Evolutionary conservation across 805 yeast species (phyloP).

Genomic region (Torulaspora delbrueckii): DNA sequence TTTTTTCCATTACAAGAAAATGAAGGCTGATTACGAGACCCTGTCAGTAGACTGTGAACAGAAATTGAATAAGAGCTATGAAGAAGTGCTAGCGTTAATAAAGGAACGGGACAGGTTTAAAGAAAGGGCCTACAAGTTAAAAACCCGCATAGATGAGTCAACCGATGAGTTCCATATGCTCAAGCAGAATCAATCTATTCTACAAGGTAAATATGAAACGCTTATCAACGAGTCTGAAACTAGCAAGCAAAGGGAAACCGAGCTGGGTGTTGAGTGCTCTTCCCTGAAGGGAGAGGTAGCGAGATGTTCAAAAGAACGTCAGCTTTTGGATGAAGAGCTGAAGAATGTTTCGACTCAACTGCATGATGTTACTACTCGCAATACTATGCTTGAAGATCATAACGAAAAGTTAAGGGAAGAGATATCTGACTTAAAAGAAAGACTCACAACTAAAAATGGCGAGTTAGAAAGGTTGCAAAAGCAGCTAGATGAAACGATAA

Average conservation of each 20-base stretch:
- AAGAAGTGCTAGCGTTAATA: constrained; percentile 3
- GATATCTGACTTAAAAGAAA: constrained; percentile 4
- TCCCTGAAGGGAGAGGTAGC: constrained; percentile 6
- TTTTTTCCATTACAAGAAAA: constrained; percentile 10
- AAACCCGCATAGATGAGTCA: constrained; percentile 17
- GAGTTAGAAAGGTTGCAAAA: constrained; percentile 8
- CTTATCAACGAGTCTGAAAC: constrained; percentile 16
- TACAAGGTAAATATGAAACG: constrained; percentile 27
- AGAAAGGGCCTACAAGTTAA: constrained; percentile 16
- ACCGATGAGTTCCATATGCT: constrained; percentile 29
- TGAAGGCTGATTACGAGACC: constrained; percentile 7
- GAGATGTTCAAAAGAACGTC: constrained; percentile 4
- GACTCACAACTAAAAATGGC: constrained; percentile 3
- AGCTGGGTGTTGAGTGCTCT: constrained; percentile 4
- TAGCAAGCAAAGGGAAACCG: constrained; percentile 9
- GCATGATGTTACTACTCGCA: not conserved
- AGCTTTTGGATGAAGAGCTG: constrained; percentile 9
- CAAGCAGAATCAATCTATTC: constrained; percentile 27
- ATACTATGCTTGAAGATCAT: not conserved
- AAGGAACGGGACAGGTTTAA: constrained; percentile 14
- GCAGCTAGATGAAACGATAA: constrained; percentile 8
- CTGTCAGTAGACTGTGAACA: constrained; percentile 12
- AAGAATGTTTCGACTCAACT: constrained; percentile 1
- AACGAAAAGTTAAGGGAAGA: constrained; percentile 1
- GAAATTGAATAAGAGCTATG: constrained; percentile 6